Percentiles rank a stretch among this genome's conserved stretches.
These are phyloP conservation scores for Dipodascus geniculatus DNA, from an alignment of 805 yeast genomes.

Conservation along the genomic window DNA sequence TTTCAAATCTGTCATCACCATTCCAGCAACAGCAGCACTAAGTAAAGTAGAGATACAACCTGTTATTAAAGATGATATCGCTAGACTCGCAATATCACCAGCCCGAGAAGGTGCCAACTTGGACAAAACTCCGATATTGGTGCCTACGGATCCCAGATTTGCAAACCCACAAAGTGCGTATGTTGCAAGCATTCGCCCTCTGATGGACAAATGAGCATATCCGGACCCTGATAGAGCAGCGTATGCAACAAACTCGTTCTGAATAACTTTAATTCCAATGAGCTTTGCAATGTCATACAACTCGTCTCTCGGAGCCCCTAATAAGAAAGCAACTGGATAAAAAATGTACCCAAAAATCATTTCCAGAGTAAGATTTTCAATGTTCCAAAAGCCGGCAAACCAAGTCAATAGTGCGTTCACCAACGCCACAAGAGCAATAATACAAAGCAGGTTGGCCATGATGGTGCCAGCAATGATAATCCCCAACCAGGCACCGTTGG, in stretches of 20 bases:
- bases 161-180: constrained; percentile 55
- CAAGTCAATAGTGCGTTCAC: constrained; percentile 44
- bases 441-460: constrained; percentile 47
- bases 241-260: constrained; percentile 51
- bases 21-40: constrained; percentile 50
- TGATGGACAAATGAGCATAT: constrained; percentile 35
- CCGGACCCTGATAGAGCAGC: constrained; percentile 28
- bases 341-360: constrained; percentile 45
- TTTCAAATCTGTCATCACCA: constrained; percentile 42
- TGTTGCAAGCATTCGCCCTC: constrained; percentile 46
- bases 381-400: constrained; percentile 56
- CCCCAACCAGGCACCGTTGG: constrained; percentile 48
- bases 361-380: constrained; percentile 38
- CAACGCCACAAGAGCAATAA: constrained; percentile 47
- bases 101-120: constrained; percentile 41
- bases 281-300: constrained; percentile 39
- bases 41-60: constrained; percentile 44
- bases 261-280: constrained; percentile 45
- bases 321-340: constrained; percentile 48
- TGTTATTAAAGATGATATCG: constrained; percentile 37
- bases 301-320: constrained; percentile 45
- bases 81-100: constrained; percentile 35
- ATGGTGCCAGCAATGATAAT: constrained; percentile 44
- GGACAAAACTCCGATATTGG: constrained; percentile 47
- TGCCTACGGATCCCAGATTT: constrained; percentile 50